These are phyloP conservation scores for Gynandropsis gynandra DNA, from an alignment of 345 rosid genomes.

Conservation along the genomic window DNA sequence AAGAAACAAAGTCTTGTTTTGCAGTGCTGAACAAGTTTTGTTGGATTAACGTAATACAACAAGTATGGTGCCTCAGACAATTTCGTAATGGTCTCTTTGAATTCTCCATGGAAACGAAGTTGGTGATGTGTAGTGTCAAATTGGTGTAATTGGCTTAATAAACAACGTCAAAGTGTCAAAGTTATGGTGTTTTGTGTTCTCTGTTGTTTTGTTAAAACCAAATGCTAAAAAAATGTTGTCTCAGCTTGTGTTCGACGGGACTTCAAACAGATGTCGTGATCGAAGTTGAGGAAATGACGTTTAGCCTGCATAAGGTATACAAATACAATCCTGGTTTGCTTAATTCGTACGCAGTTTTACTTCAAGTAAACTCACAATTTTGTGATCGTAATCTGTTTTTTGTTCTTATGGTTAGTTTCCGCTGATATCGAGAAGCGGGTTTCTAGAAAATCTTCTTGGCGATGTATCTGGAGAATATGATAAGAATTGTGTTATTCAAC, in stretches of 20 bases:
- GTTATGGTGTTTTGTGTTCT: background rate
- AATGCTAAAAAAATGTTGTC: constrained; percentile 4
- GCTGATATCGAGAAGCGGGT: constrained; percentile 72
- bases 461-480: constrained; percentile 34
- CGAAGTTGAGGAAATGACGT: constrained; percentile 62
- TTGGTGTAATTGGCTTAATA: background rate
- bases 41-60: too few relatives aligned
- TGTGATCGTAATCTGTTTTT: too few relatives aligned
- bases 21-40: too few relatives aligned
- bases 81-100: background rate
- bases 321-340: background rate
- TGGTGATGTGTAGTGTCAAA: background rate
- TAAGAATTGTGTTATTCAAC: constrained; percentile 40
- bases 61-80: too few relatives aligned
- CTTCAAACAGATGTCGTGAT: constrained; percentile 68
- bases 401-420: constrained; percentile 55
- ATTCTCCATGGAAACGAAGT: background rate
- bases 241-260: constrained; percentile 72
- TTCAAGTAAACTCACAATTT: too few relatives aligned
- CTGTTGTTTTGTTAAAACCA: constrained; percentile 3
- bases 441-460: constrained; percentile 46
- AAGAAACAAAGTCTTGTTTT: too few relatives aligned
- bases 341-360: too few relatives aligned
- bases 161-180: background rate
- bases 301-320: constrained; percentile 80